phyloP scores from a whole-genome alignment of 176 grass and related monocot genomes.

The Eleusine coracana region DNA sequence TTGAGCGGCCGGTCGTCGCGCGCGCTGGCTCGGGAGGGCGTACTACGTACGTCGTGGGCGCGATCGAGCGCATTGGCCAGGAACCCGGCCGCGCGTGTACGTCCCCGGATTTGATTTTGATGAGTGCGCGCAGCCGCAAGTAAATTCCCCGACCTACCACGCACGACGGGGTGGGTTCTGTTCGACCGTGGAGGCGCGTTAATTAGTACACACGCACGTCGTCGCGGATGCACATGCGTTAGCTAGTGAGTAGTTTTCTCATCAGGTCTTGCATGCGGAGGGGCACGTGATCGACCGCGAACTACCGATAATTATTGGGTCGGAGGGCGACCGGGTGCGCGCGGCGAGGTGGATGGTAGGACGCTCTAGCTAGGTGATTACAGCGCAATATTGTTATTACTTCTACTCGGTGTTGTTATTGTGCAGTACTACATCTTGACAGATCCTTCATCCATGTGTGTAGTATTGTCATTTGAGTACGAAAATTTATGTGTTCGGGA shows the following conservation, averaged over 20 bases:
- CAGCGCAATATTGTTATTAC: background rate
- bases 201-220: background rate
- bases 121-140: background rate
- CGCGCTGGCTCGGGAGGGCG: background rate
- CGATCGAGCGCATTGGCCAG: too few species aligned
- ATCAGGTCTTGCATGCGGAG: background rate
- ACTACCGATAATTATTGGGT: slow-evolving; percentile 23
- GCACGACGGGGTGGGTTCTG: background rate
- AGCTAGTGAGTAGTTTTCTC: background rate
- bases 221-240: background rate
- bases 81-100: background rate
- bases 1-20: background rate
- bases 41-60: background rate
- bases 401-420: too few species aligned
- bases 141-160: slow-evolving; percentile 25
- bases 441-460: background rate
- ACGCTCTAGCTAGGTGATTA: background rate
- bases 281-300: slow-evolving; percentile 7
- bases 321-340: background rate
- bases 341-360: background rate
- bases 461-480: background rate
- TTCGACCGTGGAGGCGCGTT: background rate
- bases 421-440: background rate
- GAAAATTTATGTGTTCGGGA: background rate
- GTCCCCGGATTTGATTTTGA: background rate